Percentiles rank a stretch among this genome's conserved stretches.
Conservation (phyloP, 441 rosid species). For the Sinapis alba region DNA sequence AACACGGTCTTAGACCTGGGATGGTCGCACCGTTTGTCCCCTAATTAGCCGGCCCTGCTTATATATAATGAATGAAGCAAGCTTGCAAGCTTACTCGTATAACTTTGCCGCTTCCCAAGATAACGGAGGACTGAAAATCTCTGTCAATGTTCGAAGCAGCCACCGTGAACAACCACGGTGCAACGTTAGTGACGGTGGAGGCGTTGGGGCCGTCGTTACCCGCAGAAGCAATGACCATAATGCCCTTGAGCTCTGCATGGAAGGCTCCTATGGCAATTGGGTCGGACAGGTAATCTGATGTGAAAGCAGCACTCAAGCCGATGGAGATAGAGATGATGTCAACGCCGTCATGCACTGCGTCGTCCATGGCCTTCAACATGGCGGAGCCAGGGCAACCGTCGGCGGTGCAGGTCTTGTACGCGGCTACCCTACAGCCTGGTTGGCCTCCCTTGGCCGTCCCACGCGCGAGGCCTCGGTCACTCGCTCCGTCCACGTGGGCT, state of each 20-base stretch:
- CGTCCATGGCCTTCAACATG: constrained; percentile 72
- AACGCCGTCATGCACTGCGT: constrained; percentile 76
- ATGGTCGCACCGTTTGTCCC: too few species aligned
- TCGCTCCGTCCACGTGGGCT: constrained; percentile 48
- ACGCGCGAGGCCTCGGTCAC: constrained; percentile 59
- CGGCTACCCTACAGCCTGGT: constrained; percentile 63
- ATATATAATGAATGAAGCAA: not conserved
- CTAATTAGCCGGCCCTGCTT: too few species aligned
- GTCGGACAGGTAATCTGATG: constrained; percentile 55
- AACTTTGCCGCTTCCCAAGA: constrained; percentile 64
- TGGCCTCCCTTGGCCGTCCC: constrained; percentile 81
- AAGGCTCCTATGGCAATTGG: constrained; percentile 90
- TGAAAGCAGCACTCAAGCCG: constrained; percentile 50
- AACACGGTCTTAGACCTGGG: too few species aligned
- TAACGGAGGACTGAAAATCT: constrained; percentile 60
- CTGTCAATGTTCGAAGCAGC: constrained; percentile 83
- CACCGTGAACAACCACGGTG: constrained; percentile 85
- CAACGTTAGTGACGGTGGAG: constrained; percentile 58
- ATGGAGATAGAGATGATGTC: constrained; percentile 78
- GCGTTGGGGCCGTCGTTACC: constrained; percentile 82
- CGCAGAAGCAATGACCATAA: constrained; percentile 67
- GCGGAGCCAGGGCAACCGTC: constrained; percentile 71
- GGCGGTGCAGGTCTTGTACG: constrained; percentile 66
- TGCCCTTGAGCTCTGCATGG: constrained; percentile 70
- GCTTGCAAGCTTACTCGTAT: constrained; percentile 41